Base-by-base conservation (phyloP, 441 rosid genomes). In the Euphorbia schlechtendalii region DNA sequence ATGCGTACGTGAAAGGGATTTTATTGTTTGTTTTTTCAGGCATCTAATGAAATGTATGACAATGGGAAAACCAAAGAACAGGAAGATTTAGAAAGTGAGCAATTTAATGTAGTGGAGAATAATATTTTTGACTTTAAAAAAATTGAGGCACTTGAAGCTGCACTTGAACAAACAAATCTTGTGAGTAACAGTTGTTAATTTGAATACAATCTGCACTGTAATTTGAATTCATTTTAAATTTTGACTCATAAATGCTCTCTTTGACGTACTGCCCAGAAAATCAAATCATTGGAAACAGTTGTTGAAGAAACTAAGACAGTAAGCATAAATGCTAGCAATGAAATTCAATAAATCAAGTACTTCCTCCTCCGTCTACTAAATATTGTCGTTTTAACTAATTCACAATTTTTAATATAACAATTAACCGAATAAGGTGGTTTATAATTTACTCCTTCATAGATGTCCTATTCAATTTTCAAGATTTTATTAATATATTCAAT, bases 301-400 rank as follows among this genome's bases (percentile, higher is more conserved):
- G 63, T 76, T 20, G 68, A 74, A 45, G 79, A 74, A 43, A 74
- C 77, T 70, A 81, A 74, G 72, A 60, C 30, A 43, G 85, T 76
- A 27, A 77, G 80, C 59, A 3, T 40, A 63, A 2, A 38, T 25
- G 38, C 6, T 56, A 25, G 38, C 9, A 56, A 4, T 56, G 27
- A 25, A 14, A 61, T 14, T 34, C 20, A 12, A 1, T 41, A 41
- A 7, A 41, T 41, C 12, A 17, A 22, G n/a, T n/a, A n/a, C n/a
- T n/a, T n/a, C n/a, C n/a, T n/a, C n/a, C n/a, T n/a, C n/a, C n/a
- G n/a, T n/a, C n/a, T n/a, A n/a, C n/a, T n/a, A n/a, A n/a, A n/a
- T n/a, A n/a, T n/a, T n/a, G n/a, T n/a, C n/a, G n/a, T n/a, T n/a
- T n/a, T n/a, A n/a, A n/a, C n/a, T n/a, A n/a, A n/a, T n/a, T n/a